A percentile compares a stretch with the other conserved stretches of the same genome.
phyloP scores from a whole-genome alignment of 2,329 filamentous ascomycete species.

The Mycosphaerella arachidis region DNA sequence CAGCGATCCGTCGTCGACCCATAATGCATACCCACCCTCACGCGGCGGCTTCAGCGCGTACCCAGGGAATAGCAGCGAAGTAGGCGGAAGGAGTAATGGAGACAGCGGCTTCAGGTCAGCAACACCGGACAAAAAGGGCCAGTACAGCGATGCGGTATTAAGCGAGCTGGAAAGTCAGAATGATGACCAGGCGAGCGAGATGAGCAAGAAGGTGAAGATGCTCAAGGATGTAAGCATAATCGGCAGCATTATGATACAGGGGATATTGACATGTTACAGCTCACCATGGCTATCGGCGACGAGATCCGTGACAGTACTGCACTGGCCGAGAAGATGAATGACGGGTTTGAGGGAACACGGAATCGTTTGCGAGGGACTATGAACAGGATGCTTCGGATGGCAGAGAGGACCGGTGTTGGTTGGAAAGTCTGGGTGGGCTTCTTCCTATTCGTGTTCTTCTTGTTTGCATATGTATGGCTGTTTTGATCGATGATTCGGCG shows the following conservation, averaged over 20 bases:
- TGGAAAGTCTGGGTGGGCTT: constrained; percentile 94
- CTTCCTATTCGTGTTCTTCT: constrained; percentile 72
- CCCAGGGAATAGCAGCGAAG: constrained; percentile 22
- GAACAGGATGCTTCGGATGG: constrained; percentile 96
- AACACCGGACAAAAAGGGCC: constrained; percentile 61
- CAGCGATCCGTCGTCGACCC: constrained; percentile 12
- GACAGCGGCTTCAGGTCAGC: constrained; percentile 36
- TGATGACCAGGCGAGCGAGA: constrained; percentile 82
- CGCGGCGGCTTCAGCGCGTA: constrained; percentile 30
- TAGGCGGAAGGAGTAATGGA: constrained; percentile 16
- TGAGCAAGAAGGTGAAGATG: constrained; percentile 82
- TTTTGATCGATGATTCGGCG: constrained; percentile 36
- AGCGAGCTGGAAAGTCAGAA: constrained; percentile 96
- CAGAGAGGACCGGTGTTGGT: constrained; percentile 84
- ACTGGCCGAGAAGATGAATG: constrained; percentile 92
- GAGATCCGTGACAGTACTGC: constrained; percentile 89
- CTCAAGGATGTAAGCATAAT: constrained; percentile 69
- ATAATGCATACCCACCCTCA: constrained; percentile 14
- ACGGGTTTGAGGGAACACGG: constrained; percentile 81
- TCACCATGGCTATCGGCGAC: constrained; percentile 88
- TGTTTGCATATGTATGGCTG: constrained; percentile 93
- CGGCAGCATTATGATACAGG: background rate
- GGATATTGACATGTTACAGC: constrained; percentile 46
- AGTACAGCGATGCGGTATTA: constrained; percentile 88
- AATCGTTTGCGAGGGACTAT: constrained; percentile 82